phyloP scores from a whole-genome alignment of 148 eudicot genomes.

The Rhododendron kiyosumense region DNA sequence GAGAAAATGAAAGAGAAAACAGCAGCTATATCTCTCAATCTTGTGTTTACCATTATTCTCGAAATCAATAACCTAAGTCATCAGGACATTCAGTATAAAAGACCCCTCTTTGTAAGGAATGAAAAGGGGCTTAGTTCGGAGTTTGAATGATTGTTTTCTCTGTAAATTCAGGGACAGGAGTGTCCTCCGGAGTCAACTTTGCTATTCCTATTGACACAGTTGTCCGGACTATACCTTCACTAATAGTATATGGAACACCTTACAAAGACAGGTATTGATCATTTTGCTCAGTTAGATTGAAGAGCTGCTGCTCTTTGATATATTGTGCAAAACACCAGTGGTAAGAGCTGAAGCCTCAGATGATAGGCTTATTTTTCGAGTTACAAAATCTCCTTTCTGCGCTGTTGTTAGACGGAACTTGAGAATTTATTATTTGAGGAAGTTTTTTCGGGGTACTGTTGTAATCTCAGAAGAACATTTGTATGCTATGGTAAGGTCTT shows the following conservation, averaged over 20 bases:
- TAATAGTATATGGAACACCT: conserved; percentile 85
- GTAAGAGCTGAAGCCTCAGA: not conserved
- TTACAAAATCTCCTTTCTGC: not conserved
- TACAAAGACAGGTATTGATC: conserved; percentile 59
- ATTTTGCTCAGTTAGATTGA: not conserved
- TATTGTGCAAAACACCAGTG: not conserved
- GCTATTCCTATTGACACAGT: conserved; percentile 91
- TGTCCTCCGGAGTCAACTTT: conserved; percentile 89
- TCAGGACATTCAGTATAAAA: not conserved
- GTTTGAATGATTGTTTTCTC: not conserved
- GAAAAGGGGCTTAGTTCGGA: not conserved
- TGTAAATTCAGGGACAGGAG: conserved; percentile 60
- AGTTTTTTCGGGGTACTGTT: not conserved
- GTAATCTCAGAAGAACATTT: not conserved
- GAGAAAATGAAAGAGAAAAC: not conserved
- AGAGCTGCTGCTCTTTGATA: not conserved
- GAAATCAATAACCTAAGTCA: not conserved
- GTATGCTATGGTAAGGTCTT: not conserved
- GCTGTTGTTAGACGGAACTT: not conserved
- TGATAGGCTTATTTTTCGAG: not conserved
- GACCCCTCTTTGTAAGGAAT: not conserved
- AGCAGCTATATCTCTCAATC: not conserved
- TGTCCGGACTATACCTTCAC: conserved; percentile 59
- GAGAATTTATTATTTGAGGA: not conserved
- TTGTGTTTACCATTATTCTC: not conserved